phyloP scores from a whole-genome alignment of 2,329 filamentous ascomycete species.

The Ophiocordyceps australis region DNA sequence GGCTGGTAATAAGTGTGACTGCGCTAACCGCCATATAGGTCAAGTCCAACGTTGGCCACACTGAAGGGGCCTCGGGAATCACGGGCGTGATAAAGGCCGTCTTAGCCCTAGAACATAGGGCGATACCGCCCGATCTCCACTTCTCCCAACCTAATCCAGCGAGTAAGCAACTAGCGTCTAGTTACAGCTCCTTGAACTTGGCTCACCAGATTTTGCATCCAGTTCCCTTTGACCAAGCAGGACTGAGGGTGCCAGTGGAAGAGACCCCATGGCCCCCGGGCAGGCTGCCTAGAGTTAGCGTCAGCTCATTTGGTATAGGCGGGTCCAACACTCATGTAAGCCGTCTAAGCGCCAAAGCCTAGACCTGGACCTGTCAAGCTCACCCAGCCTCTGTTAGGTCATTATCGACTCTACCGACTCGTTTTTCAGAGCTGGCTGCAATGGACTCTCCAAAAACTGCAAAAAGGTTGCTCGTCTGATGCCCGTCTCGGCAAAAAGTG shows the following conservation, averaged over 20 bases:
- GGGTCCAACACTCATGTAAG: slow-evolving; percentile 22
- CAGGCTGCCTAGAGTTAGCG: slow-evolving; percentile 20
- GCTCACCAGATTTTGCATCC: no score
- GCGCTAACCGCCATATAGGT: no score
- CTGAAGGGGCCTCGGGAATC: slow-evolving; percentile 9
- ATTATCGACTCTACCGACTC: no score
- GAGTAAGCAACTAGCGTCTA: no score
- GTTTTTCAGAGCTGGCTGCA: no score
- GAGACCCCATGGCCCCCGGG: slow-evolving; percentile 15
- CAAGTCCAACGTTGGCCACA: slow-evolving; percentile 13
- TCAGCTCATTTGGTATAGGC: slow-evolving; percentile 24
- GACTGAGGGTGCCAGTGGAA: slow-evolving; percentile 10
- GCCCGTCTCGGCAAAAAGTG: not conserved
- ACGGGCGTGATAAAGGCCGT: slow-evolving; percentile 10
- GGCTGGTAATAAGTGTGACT: no score
- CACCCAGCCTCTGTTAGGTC: no score
- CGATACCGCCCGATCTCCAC: slow-evolving; percentile 8
- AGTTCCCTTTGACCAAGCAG: slow-evolving; percentile 6
- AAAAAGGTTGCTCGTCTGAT: no score
- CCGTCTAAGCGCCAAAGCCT: no score
- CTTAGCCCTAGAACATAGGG: slow-evolving; percentile 7
- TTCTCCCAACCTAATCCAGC: slow-evolving; percentile 6
- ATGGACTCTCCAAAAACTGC: no score
- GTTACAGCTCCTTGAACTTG: no score
- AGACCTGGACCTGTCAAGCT: no score